These are phyloP conservation scores for Aurantiochytrium sp. DNA, from an alignment of 108 stramenopile genomes.

Conservation along the genomic window DNA sequence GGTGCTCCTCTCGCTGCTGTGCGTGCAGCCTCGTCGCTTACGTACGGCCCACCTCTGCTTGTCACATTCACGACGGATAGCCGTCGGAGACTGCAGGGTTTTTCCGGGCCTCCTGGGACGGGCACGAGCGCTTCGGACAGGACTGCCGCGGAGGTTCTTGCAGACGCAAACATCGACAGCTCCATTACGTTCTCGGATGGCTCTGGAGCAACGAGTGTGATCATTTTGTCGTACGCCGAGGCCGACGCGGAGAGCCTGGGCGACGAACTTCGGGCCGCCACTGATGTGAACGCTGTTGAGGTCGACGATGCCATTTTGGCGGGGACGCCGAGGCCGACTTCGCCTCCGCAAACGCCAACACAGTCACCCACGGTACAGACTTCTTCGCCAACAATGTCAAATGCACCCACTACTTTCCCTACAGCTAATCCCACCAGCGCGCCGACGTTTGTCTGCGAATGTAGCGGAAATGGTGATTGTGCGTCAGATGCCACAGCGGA, in stretches of 20 bases:
- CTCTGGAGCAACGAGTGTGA: neutral
- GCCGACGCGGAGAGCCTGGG: neutral
- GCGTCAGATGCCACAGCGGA: neutral
- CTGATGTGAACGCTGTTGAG: neutral
- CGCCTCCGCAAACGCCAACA: neutral
- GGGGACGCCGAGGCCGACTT: neutral
- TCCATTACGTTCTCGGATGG: neutral
- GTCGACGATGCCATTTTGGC: neutral
- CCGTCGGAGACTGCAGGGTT: neutral
- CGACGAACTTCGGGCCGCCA: neutral
- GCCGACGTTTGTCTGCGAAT: neutral
- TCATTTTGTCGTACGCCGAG: neutral
- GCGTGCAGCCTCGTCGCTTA: neutral
- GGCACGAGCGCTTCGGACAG: no score
- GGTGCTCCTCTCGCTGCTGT: neutral
- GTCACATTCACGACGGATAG: neutral
- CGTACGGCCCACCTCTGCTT: neutral
- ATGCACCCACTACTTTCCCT: neutral
- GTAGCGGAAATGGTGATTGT: slow-evolving; percentile 9
- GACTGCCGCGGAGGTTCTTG: no score
- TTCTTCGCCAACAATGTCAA: neutral
- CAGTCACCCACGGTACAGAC: neutral
- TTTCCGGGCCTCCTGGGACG: neutral
- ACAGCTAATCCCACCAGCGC: neutral
- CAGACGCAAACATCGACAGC: no score